Evolutionary conservation across 129 eudicot species (phyloP), one percentile per base, ranked within the genome.

Genomic region (Deinandra increscens): DNA sequence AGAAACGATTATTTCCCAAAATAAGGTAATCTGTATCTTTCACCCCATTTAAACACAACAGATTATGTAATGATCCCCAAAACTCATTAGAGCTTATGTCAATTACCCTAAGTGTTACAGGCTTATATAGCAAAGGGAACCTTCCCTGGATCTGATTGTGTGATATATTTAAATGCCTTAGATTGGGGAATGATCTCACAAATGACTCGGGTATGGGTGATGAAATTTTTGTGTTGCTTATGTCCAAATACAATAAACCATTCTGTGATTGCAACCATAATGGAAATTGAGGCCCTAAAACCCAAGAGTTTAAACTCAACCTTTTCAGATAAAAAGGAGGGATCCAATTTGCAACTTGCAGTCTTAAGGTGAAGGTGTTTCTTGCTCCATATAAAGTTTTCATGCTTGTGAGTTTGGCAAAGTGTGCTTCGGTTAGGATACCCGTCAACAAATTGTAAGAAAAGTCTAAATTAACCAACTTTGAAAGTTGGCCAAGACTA

Each of bases 231-330:
- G 68, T 45, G 56, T 60, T 74, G 9, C 72, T 46, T 18, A 82
- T 13, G 5, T 56, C 72, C 13, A 82, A 38, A 3, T 0, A 1
- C 0, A 0, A 1, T 12, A 82, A 60, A 3, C 26, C 2, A 1
- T 11, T 65, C 14, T 83, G 87, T 10, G 75, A 62, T 67, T 71
- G 79, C 55, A 83, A 36, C 87, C 87, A 83, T 18, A 39, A 6
- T 1, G 87, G 87, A 48, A 48, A 48, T 48, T 48, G 54, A 48
- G 54, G 54, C 20, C 54, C 54, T 15, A 48, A 48, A 48, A n/a
- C 54, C 22, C 54, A 48, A 48, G 22, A 15, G 5, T 15, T 48
- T 7, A 48, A 15, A 48, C 0, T 0, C 54, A 48, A 48, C 8
- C 7, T 3, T 7, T 0, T 0, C 54, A 48, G n/a, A 20, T 48